Evolutionary conservation across 345 rosid species (phyloP).

Genomic region (Citrus sp.): DNA sequence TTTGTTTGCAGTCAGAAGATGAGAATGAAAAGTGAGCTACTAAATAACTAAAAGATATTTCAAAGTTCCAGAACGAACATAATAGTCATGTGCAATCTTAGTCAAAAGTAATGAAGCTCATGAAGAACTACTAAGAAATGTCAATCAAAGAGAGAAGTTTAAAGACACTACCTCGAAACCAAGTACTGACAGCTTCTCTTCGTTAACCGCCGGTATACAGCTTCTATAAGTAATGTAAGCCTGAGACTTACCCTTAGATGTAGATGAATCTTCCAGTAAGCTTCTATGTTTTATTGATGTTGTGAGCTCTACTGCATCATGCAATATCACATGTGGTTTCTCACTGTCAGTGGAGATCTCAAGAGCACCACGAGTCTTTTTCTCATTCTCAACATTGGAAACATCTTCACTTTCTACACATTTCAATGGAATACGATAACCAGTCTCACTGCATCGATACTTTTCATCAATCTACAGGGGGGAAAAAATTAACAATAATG

Average conservation of each 20-base stretch:
- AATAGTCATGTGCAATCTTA: neutral
- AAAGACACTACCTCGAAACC: constrained; percentile 75
- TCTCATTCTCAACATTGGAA: constrained; percentile 19
- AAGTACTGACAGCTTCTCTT: constrained; percentile 70
- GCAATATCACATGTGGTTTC: constrained; percentile 9
- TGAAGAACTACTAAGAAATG: neutral
- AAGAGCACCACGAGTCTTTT: constrained; percentile 33
- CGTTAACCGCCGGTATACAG: constrained; percentile 66
- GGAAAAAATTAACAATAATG: neutral
- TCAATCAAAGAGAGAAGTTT: neutral
- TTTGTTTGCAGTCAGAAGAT: neutral
- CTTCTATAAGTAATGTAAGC: constrained; percentile 79
- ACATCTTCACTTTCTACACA: constrained; percentile 47
- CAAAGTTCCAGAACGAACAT: neutral
- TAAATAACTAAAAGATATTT: neutral
- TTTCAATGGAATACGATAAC: constrained; percentile 83
- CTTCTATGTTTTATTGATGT: constrained; percentile 31
- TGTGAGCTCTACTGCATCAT: constrained; percentile 23
- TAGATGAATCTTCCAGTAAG: constrained; percentile 44
- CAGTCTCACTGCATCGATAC: constrained; percentile 93
- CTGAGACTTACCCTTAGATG: constrained; percentile 32
- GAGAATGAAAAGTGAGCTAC: neutral
- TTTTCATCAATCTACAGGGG: constrained; percentile 51
- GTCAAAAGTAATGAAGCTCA: constrained; percentile 5
- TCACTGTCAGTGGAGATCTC: constrained; percentile 25